Evolutionary conservation across 148 eudicot genomes (phyloP).

Genomic region (Silene uniflora): DNA sequence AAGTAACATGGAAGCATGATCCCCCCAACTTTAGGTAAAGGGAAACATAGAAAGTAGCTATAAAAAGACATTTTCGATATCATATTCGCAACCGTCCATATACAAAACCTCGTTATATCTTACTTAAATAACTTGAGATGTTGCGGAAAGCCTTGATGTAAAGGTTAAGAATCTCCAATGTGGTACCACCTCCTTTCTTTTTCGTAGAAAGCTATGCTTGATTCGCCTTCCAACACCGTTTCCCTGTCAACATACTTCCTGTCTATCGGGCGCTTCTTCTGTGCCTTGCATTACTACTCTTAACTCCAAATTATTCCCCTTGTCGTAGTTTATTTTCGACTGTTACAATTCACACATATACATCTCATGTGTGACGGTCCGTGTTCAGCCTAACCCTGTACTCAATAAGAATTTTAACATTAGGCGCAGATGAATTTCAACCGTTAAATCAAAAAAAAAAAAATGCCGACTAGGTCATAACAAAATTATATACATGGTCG

Average conservation of each 20-base stretch:
- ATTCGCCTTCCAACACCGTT: neutral
- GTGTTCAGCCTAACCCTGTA: no score
- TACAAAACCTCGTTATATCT: neutral
- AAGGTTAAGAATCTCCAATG: slow-evolving; percentile 11
- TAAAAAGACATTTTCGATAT: neutral
- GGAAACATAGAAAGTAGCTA: neutral
- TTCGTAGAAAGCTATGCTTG: neutral
- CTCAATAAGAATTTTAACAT: no score
- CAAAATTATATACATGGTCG: neutral
- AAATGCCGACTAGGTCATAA: no score
- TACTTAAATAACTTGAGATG: neutral
- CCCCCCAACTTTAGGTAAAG: slow-evolving; percentile 1
- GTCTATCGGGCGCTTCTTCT: neutral
- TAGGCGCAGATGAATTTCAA: no score
- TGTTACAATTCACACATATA: no score
- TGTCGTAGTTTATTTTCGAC: neutral
- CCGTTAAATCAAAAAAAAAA: no score
- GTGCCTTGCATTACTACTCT: no score
- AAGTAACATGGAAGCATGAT: slow-evolving; percentile 6
- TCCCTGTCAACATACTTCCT: slow-evolving; percentile 3
- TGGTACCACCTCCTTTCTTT: neutral
- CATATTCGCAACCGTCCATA: neutral
- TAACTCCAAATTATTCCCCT: neutral
- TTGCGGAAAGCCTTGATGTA: slow-evolving; percentile 11
- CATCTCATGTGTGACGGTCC: no score